Base-by-base conservation (phyloP, 2,329 filamentous ascomycete genomes). In the Neofusicoccum sp. region DNA sequence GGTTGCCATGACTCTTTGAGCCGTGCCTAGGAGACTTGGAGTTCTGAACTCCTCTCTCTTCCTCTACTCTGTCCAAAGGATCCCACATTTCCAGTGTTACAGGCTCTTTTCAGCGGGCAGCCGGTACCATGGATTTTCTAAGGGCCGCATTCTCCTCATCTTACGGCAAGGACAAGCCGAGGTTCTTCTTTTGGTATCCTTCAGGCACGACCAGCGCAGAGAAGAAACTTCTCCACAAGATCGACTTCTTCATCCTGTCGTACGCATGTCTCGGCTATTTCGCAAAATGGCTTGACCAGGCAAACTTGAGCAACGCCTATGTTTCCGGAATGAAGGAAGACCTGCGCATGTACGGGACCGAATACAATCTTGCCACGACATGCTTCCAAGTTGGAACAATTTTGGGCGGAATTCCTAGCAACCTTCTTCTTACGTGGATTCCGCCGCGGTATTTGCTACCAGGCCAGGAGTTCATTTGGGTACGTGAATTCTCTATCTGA, bases 321-420 rank as follows among this genome's bases (percentile, higher is more conserved):
- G 67, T 69, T 11, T 68, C 66, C 7, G 68, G 68, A 16, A 69
- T 69, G 67, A 68, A 69, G n/a, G 68, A 69, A 31, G 68, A 68
- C 14, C 64, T 69, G 30, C 28, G 14, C n/a, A 34, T 48, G 45
- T 48, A 48, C 14, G 45, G 45, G 14, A 48, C 65, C 28, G 58
- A 69, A 14, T 67, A 65, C 60, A 69, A 69, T 57, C 36, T 41
- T 8, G 45, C 36, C 4, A 60, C 20, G 14, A 60, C 47, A 3
- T 60, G 44, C 47, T 60, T 60, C 47, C 45, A 60, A 11, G 28
- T 60, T 16, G 58, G 58, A 0, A 33, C 30, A 2, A 60, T 60
- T 9, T 26, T 53, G 33, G 58, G 47, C 16, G 34, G 38, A 1
- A 44, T 54, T 26, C 36, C 47, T 8, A 34, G 31, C 36, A 60